Base-by-base conservation (phyloP, 2,329 filamentous ascomycete genomes). In the Sclerotinia nivalis region DNA sequence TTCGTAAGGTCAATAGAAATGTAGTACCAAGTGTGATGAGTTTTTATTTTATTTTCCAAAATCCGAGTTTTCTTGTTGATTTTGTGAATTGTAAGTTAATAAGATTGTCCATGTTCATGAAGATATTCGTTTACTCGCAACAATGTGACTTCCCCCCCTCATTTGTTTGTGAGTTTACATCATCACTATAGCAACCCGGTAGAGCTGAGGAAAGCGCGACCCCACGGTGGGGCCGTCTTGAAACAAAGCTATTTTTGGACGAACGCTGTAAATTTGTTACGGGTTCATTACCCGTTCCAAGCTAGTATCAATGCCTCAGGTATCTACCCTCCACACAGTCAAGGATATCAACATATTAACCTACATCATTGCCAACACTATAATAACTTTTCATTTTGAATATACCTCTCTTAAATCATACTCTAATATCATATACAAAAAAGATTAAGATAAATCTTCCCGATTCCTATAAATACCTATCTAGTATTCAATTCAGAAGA, bases 1-100 rank as follows among this genome's bases (percentile, higher is more conserved):
- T 22, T 45, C 40, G 66, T 52, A 65, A 55, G 55, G 31, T 69
- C 67, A 62, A 65, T 69, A 69, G 49, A 47, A 69, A 69, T 69
- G 58, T 69, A 64, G 49, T 55, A 65, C 64, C 34, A 54, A 69
- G 66, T 64, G 59, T 28, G 58, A 69, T 64, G 66, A 54, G 55
- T 47, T 34, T 34, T 40, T 49, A 22, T n/a, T 55, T 61, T 6
- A n/a, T 45, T 45, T 69, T 55, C 59, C 50, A 69, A 69, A 69
- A 65, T 18, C 56, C 18, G 20, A 62, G 45, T 5, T 43, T 28
- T 31, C n/a, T 52, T 62, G n/a, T 62, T 56, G 56, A n/a, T 54
- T 68, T 54, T 68, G 56, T 50, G 18, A 43, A 54, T 31, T 43
- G 56, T 60, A 40, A 34, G n/a, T 34, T 15, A 18, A 8, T n/a